Evolutionary conservation across 805 yeast genomes (phyloP).

Genomic region (Cyberlindnera americana): DNA sequence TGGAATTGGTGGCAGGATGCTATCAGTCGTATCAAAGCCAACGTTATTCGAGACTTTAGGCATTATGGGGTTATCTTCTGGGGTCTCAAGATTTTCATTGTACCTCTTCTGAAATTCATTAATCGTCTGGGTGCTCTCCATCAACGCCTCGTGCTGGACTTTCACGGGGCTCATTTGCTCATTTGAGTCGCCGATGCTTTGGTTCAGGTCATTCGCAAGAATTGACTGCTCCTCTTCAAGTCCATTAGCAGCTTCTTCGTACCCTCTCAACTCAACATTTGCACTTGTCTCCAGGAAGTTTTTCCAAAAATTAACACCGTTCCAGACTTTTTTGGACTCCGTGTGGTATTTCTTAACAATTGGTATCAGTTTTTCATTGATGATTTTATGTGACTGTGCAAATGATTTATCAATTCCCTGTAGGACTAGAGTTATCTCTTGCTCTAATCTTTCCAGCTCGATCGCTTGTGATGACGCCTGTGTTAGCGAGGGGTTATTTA

Average conservation of each 20-base stretch:
- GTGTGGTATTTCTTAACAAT: slow-evolving; percentile 55
- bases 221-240: neutral
- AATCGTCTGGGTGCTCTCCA: slow-evolving; percentile 23
- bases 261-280: slow-evolving; percentile 54
- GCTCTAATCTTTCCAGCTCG: slow-evolving; percentile 64
- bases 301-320: slow-evolving; percentile 70
- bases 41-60: slow-evolving; percentile 18
- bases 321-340: slow-evolving; percentile 59
- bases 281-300: slow-evolving; percentile 74
- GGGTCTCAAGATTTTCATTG: slow-evolving; percentile 7
- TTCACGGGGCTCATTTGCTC: slow-evolving; percentile 29
- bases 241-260: slow-evolving; percentile 37
- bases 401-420: slow-evolving; percentile 79
- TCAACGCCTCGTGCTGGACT: slow-evolving; percentile 16
- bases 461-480: slow-evolving; percentile 26
- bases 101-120: slow-evolving; percentile 20
- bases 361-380: slow-evolving; percentile 68
- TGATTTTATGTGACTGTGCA: slow-evolving; percentile 60
- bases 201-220: too few species aligned
- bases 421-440: slow-evolving; percentile 68
- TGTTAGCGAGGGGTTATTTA: slow-evolving; percentile 14
- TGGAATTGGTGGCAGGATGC: slow-evolving; percentile 27
- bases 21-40: slow-evolving; percentile 28
- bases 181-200: slow-evolving; percentile 20
- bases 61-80: slow-evolving; percentile 27